These are phyloP conservation scores for Diaporthe sp. DNA, from an alignment of 2,329 filamentous ascomycete genomes.

Conservation along the genomic window DNA sequence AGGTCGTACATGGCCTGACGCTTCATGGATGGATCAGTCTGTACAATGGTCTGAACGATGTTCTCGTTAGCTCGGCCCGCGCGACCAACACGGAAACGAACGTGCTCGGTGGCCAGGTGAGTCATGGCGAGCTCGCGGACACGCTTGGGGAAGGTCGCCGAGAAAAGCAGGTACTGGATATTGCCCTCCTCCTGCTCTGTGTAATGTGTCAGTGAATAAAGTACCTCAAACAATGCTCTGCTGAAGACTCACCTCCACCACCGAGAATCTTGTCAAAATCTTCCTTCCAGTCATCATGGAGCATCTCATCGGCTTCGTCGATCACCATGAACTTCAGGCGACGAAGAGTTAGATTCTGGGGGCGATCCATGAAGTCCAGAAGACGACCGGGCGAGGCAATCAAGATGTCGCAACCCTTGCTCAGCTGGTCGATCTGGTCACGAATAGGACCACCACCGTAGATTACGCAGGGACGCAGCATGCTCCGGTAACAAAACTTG, in stretches of 20 bases:
- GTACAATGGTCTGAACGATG: constrained; percentile 83
- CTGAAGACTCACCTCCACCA: constrained; percentile 79
- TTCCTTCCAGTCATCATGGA: constrained; percentile 82
- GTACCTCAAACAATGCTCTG: not conserved
- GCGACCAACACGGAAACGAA: constrained; percentile 89
- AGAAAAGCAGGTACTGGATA: constrained; percentile 85
- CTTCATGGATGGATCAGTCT: constrained; percentile 76
- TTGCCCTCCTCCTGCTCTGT: constrained; percentile 81
- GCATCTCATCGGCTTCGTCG: constrained; percentile 96
- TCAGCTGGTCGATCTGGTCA: constrained; percentile 79
- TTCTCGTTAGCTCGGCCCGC: constrained; percentile 86
- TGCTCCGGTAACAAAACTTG: constrained; percentile 92
- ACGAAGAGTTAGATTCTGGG: constrained; percentile 76
- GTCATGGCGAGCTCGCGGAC: constrained; percentile 82
- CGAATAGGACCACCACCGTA: constrained; percentile 86
- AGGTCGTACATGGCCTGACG: constrained; percentile 79
- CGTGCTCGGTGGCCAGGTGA: constrained; percentile 79
- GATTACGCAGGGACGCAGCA: constrained; percentile 90
- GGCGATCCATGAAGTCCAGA: constrained; percentile 83
- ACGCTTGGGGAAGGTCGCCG: constrained; percentile 89
- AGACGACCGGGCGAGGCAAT: constrained; percentile 91
- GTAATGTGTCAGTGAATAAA: constrained; percentile 47
- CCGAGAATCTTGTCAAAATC: constrained; percentile 82
- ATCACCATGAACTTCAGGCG: constrained; percentile 87
- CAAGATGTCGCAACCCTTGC: constrained; percentile 89